Percentiles rank a stretch among this genome's conserved stretches.
Conservation (phyloP, 352 stramenopile species). For the Phytopythium aichiense region DNA sequence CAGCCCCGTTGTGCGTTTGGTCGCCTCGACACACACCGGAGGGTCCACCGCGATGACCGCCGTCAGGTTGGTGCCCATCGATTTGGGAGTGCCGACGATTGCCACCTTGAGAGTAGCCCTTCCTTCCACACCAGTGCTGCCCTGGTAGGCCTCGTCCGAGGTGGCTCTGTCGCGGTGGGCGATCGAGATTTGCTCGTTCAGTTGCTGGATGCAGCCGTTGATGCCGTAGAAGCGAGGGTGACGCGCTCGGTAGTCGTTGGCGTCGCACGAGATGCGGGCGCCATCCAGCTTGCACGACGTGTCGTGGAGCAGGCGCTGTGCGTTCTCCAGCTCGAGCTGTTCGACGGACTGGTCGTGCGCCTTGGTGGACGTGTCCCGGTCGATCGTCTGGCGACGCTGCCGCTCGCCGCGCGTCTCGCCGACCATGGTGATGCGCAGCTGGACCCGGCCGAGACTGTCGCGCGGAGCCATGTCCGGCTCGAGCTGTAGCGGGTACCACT, state of each 20-base stretch:
- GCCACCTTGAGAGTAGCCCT: conserved; percentile 56
- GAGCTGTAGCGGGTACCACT: conserved; percentile 46
- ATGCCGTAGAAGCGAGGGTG: conserved; percentile 77
- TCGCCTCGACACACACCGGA: conserved; percentile 45
- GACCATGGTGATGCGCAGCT: conserved; percentile 47
- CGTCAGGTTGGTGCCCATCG: conserved; percentile 40
- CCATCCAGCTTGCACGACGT: conserved; percentile 67
- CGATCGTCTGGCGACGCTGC: conserved; percentile 40
- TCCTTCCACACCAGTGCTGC: conserved; percentile 43
- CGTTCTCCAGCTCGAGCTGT: conserved; percentile 64
- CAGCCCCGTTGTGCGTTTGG: conserved; percentile 37
- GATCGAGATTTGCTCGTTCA: conserved; percentile 54
- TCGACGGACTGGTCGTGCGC: conserved; percentile 55
- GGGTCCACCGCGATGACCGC: conserved; percentile 64
- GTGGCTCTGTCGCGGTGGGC: conserved; percentile 52
- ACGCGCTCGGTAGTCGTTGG: conserved; percentile 51
- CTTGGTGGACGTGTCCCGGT: conserved; percentile 52
- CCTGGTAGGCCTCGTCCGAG: conserved; percentile 57
- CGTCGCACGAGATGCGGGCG: conserved; percentile 56
- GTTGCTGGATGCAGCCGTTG: conserved; percentile 71
- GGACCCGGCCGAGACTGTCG: conserved; percentile 47
- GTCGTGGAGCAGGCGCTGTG: conserved; percentile 55
- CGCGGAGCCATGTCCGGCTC: conserved; percentile 39
- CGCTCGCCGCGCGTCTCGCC: conserved; percentile 60
- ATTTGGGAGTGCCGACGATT: conserved; percentile 34